Conservation (phyloP, 441 rosid species). For the Pelargonium citronellum region DNA sequence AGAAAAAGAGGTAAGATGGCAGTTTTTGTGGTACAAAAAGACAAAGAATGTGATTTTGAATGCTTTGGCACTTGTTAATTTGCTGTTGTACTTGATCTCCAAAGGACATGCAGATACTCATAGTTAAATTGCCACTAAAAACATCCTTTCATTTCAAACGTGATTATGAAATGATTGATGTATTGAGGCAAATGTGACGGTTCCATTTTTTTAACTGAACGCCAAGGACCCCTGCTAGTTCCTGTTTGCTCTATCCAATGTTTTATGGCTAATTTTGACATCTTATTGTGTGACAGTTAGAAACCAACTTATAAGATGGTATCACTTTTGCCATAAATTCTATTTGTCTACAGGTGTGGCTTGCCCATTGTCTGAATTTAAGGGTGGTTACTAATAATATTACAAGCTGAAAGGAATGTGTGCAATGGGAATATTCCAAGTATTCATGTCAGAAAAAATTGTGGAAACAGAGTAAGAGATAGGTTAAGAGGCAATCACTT, state of each 20-base stretch:
- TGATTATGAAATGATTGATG: too few species aligned
- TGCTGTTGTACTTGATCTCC: not conserved
- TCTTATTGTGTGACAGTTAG: not conserved
- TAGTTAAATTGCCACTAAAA: too few species aligned
- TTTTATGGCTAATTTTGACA: not conserved
- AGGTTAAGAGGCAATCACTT: too few species aligned
- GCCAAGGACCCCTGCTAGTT: not conserved
- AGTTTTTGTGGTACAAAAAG: not conserved
- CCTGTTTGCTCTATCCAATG: not conserved
- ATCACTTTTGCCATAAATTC: not conserved
- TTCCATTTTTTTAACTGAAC: not conserved
- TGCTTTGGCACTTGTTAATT: constrained; percentile 4
- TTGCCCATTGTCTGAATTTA: not conserved
- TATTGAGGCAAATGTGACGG: not conserved
- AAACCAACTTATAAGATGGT: not conserved
- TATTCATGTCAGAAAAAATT: too few species aligned
- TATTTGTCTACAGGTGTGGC: not conserved
- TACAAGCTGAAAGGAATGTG: not conserved
- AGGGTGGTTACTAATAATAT: not conserved
- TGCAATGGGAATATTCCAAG: too few species aligned
- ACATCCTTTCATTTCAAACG: too few species aligned
- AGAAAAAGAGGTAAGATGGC: constrained; percentile 22
- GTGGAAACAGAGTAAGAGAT: too few species aligned
- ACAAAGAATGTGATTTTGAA: not conserved
- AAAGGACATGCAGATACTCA: too few species aligned